Evolutionary conservation across 805 yeast species (phyloP).

Genomic region (Wickerhamia fluorescens): DNA sequence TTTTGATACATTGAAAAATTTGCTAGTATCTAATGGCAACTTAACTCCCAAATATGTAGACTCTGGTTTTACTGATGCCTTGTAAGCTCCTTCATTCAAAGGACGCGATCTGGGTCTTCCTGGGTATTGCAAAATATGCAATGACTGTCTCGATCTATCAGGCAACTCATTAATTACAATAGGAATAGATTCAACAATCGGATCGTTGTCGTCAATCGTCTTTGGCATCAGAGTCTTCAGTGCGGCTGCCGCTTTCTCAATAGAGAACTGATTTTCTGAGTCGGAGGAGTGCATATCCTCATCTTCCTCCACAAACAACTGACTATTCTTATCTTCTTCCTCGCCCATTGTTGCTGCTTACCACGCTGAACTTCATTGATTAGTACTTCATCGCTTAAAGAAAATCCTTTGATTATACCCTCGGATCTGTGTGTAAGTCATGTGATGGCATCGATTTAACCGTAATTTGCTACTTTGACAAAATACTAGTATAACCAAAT

Average conservation of each 20-base stretch:
- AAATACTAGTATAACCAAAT: background rate
- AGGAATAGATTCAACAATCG: constrained; percentile 34
- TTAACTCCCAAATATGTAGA: constrained; percentile 67
- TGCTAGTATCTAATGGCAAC: constrained; percentile 61
- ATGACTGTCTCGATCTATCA: constrained; percentile 14
- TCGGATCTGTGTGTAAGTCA: too few species aligned
- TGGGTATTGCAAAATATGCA: constrained; percentile 33
- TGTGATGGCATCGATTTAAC: too few species aligned
- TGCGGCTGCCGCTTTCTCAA: too few species aligned
- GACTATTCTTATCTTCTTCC: too few species aligned
- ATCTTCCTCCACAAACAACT: constrained; percentile 19
- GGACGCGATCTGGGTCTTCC: constrained; percentile 44
- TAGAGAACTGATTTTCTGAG: constrained; percentile 6
- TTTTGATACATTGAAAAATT: constrained; percentile 60
- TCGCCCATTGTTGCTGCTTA: too few species aligned
- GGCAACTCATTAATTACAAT: constrained; percentile 22
- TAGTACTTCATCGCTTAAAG: too few species aligned
- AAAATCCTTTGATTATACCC: too few species aligned
- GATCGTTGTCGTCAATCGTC: constrained; percentile 30
- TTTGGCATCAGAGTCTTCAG: too few species aligned
- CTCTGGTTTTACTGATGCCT: constrained; percentile 51
- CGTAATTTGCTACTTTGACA: constrained; percentile 1
- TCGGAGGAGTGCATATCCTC: constrained; percentile 10
- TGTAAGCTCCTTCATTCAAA: constrained; percentile 25
- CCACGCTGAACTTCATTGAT: too few species aligned